Conservation (phyloP, 2,329 filamentous ascomycete genomes). For the Botrytis fragariae region DNA sequence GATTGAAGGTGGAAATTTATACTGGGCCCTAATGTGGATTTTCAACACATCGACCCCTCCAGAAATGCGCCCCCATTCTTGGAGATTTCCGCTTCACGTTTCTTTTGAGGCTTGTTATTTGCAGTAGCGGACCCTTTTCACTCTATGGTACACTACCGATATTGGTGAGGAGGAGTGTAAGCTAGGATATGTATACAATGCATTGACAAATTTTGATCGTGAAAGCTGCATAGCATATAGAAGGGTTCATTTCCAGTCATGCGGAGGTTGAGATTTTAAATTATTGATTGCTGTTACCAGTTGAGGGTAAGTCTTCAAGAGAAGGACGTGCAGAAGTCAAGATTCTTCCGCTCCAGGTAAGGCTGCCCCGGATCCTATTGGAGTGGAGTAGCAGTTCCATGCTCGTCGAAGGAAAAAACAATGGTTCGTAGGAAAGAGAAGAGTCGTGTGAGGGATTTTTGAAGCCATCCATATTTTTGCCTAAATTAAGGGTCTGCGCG, state of each 20-base stretch:
- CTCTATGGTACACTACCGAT: neutral
- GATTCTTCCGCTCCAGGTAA: neutral
- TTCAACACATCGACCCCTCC: neutral
- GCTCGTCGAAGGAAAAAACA: neutral
- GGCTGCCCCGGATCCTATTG: neutral
- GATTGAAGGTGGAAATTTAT: neutral
- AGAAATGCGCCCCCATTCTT: slow-evolving; percentile 7
- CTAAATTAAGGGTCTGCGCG: slow-evolving; percentile 11
- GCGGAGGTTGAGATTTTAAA: slow-evolving; percentile 2
- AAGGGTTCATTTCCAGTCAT: slow-evolving; percentile 8
- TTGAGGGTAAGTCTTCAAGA: neutral
- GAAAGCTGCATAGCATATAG: slow-evolving; percentile 10
- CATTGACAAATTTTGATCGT: slow-evolving; percentile 6
- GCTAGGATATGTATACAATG: slow-evolving; percentile 2
- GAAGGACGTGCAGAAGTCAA: neutral
- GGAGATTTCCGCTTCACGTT: slow-evolving; percentile 4
- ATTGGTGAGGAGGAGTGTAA: neutral
- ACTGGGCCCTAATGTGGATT: neutral
- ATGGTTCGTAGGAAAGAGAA: neutral
- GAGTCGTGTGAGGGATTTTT: neutral
- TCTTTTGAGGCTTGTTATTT: slow-evolving; percentile 1
- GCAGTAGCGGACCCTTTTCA: slow-evolving; percentile 10
- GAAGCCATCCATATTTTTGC: slow-evolving; percentile 7
- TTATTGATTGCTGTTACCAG: neutral
- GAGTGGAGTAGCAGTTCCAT: neutral